Evolutionary conservation across 495 filamentous ascomycete genomes (phyloP).

Genomic region (Aspergillus saccharolyticus): DNA sequence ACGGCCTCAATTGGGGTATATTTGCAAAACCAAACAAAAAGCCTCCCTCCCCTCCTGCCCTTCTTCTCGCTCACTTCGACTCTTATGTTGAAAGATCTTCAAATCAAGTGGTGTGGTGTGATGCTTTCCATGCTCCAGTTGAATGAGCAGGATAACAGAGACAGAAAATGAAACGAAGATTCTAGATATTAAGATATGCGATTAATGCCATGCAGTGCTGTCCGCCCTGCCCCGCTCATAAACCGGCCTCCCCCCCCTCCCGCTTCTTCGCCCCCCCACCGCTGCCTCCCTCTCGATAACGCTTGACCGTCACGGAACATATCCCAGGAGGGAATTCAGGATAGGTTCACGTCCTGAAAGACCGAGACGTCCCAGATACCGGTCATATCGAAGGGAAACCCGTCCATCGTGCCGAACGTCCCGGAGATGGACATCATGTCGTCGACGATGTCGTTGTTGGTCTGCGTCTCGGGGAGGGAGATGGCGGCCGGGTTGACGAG

Average conservation of each 20-base stretch:
- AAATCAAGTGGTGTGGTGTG: background rate
- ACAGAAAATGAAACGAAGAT: background rate
- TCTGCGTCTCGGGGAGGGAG: conserved; percentile 43
- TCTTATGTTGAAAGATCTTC: background rate
- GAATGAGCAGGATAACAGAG: background rate
- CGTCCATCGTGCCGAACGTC: conserved; percentile 47
- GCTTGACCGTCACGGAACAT: too few species aligned
- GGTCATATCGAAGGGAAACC: conserved; percentile 49
- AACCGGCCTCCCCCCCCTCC: too few species aligned
- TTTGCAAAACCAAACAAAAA: background rate
- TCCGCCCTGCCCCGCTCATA: too few species aligned
- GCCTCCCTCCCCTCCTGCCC: background rate
- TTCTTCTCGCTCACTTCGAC: background rate
- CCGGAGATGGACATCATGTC: conserved; percentile 50
- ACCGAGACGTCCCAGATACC: conserved; percentile 48
- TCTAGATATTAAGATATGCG: background rate
- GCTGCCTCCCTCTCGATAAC: too few species aligned
- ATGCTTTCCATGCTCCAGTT: background rate
- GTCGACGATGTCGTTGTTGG: conserved; percentile 48
- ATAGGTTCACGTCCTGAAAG: conserved; percentile 44
- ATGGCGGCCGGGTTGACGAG: conserved; percentile 43
- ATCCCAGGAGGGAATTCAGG: too few species aligned
- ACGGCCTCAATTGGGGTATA: background rate
- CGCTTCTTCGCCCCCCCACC: too few species aligned
- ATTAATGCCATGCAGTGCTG: background rate